Base-by-base conservation (phyloP, 768 basidiomycete genomes). In the Boletus rubroflammeus region DNA sequence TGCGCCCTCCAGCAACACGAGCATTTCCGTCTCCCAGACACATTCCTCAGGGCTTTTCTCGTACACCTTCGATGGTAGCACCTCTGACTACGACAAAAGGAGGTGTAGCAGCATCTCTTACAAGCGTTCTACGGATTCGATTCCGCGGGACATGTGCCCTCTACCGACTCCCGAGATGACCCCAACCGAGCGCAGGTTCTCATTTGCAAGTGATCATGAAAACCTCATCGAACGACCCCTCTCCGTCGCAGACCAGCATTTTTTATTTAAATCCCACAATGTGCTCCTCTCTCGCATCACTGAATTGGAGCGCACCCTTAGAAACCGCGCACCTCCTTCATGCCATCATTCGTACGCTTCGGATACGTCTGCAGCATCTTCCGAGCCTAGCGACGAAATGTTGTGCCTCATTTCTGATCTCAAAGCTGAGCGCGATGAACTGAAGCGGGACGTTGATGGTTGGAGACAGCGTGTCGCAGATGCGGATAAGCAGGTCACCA, bases 381-480 rank as follows among this genome's bases (percentile, higher is more conserved):
- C 73, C 10, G 84, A 81, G 53, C 84, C 86, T 6, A 82, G 74
- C 54, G 89, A 93, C 61, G 92, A 93, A 73, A 85, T 93, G 81
- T 72, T 91, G 38, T 78, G 79, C 60, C 77, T 89, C 35, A 76
- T 93, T 50, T 76, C 85, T 3, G 90, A 91, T 65, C 78, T 92
- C 62, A 93, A 93, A 68, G 79, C 85, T 13, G 94, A 98, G 71
- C 78, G 95, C 29, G 95, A 98, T 63, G 88, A 93, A 54, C 76
- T 98, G 47, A 87, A 86, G 68, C 82, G 84, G 48, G 94, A 98
- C 69, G 85, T 93, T 0, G 88, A 93, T 59, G 89, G 88, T 0
- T 96, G 93, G 92, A 79, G 89, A 56, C 78, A 72, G 32, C 79
- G 94, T 23, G 88, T 93, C 44, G 76, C 76, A 14, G 86, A 89